Conservation (phyloP, 1,284 basidiomycete genomes). For the Calocybe gambosa region DNA sequence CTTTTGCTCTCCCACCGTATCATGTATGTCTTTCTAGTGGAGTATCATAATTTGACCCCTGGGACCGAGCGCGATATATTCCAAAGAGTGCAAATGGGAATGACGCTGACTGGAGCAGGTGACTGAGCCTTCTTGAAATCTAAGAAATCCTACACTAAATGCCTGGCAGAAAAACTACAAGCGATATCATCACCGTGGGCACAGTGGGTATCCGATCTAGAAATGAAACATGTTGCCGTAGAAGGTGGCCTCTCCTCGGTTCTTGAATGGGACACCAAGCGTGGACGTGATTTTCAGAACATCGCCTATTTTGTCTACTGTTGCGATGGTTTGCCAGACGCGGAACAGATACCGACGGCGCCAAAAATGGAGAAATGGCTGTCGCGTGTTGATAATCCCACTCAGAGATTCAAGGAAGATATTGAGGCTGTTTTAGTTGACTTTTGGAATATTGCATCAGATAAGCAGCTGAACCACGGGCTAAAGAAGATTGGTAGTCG, state of each 20-base stretch:
- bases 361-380: conserved; percentile 57
- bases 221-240: conserved; percentile 40
- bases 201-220: conserved; percentile 48
- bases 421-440: conserved; percentile 46
- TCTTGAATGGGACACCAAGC: conserved; percentile 54
- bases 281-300: conserved; percentile 66
- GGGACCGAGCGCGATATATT: conserved; percentile 65
- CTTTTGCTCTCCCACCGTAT: not conserved
- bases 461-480: conserved; percentile 29
- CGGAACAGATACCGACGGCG: conserved; percentile 43
- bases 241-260: conserved; percentile 47
- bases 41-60: conserved; percentile 45
- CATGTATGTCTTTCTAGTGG: conserved; percentile 34
- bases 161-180: conserved; percentile 58
- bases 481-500: conserved; percentile 48
- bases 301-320: conserved; percentile 60
- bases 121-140: conserved; percentile 7
- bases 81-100: conserved; percentile 71
- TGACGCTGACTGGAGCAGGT: conserved; percentile 65
- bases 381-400: conserved; percentile 36
- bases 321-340: conserved; percentile 44
- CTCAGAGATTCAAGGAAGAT: conserved; percentile 37
- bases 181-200: conserved; percentile 62
- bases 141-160: not conserved
- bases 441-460: conserved; percentile 47